phyloP scores from a whole-genome alignment of 208 protist genomes.

The Leishmania braziliensis region DNA sequence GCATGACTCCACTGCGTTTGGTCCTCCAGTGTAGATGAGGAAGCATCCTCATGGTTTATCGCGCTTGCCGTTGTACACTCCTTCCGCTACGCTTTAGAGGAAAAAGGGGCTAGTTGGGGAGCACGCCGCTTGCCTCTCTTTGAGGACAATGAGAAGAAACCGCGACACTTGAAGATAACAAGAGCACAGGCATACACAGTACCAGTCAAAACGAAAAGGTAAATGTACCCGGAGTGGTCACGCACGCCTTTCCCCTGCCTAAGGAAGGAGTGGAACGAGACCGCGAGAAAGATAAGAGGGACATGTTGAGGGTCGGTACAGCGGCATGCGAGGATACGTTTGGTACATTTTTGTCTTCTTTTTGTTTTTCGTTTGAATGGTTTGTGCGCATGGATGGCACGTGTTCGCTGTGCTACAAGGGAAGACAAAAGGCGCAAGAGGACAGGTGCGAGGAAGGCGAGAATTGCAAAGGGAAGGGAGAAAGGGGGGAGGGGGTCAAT shows the following conservation, averaged over 20 bases:
- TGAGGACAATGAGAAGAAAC: background rate
- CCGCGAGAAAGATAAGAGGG: background rate
- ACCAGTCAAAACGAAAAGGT: background rate
- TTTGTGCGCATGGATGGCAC: background rate
- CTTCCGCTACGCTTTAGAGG: background rate
- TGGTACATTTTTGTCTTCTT: background rate
- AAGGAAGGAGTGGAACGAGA: background rate
- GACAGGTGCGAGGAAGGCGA: background rate
- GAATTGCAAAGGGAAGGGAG: background rate
- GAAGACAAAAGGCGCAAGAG: background rate
- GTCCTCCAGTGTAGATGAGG: background rate
- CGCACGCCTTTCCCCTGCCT: background rate
- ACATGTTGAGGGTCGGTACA: background rate
- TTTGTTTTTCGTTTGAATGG: background rate
- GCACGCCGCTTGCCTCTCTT: background rate
- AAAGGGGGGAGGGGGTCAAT: background rate
- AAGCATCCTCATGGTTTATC: background rate
- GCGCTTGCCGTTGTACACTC: background rate
- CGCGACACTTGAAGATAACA: background rate
- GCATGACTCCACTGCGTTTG: background rate
- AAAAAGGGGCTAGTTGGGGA: background rate
- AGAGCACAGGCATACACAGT: background rate
- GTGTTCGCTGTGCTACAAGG: background rate
- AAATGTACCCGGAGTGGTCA: background rate
- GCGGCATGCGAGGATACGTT: background rate